Evolutionary conservation across 2,329 filamentous ascomycete species (phyloP), one percentile per base, ranked within the genome.

Genomic region (Aspergillus oerlinghausenensis): DNA sequence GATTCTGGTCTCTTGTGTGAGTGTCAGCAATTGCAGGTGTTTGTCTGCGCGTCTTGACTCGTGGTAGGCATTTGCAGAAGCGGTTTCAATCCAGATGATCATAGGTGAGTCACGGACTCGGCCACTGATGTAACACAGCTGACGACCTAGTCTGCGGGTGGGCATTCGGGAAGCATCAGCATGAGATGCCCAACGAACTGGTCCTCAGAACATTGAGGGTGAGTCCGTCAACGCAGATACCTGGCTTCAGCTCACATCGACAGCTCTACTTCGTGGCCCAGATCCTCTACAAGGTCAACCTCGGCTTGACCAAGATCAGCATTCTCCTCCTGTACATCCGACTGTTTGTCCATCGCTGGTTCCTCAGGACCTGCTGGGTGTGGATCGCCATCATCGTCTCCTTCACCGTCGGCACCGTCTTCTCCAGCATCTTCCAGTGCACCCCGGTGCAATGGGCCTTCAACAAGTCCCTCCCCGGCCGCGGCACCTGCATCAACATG

Each of bases 401-500:
- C 11, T 65, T 65, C 35, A 65, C 63, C 17, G 26, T 62, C 17
- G 61, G 57, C 21, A 64, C 63, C 9, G 54, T 64, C 4, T 55
- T 64, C 42, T 55, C 61, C 1, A 65, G 61, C 49, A 59, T 67
- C 28, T 64, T 65, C 45, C 65, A 67, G 50, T 67, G 65, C 59
- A 58, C 55, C 3, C 61, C 63, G 10, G 55, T 65, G 6, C 48
- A 55, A 43, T 58, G 56, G 49, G 59, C 64, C 10, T 66, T 65
- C 45, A 51, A 63, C 26, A 63, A 59, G 23, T 49, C 51, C 28
- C 55, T 58, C 19, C 38, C 54, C 8, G 55, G 50, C 17, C 23
- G 35, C 19, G 77, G 79, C 0, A 70, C 59, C 4, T 83, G 80
- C 60, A 77, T 83, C 63, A 72, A 73, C 58, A 65, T 79, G 29